Evolutionary conservation across 176 grass and related monocot genomes (phyloP).

Genomic region (Musa troglodytarum): DNA sequence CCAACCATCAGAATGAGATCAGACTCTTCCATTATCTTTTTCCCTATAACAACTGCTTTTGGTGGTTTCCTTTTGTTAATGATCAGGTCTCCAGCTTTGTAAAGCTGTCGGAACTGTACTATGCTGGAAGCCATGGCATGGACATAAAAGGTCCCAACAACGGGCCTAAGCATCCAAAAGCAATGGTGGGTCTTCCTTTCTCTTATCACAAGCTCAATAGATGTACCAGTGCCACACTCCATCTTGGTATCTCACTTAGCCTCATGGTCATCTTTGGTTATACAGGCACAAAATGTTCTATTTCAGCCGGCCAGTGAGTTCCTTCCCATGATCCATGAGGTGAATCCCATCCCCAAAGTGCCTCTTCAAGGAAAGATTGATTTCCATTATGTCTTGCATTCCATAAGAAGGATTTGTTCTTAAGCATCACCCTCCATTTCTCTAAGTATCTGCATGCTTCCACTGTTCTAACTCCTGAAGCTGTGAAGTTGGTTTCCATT

Average conservation of each 20-base stretch:
- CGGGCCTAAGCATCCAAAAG: conserved; percentile 20
- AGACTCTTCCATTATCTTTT: neutral
- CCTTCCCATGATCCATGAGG: conserved; percentile 61
- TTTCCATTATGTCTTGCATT: too few species aligned
- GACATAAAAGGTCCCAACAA: conserved; percentile 61
- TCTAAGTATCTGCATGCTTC: too few species aligned
- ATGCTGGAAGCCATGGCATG: conserved; percentile 84
- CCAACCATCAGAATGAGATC: neutral
- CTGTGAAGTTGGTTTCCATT: too few species aligned
- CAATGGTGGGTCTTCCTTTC: conserved; percentile 21
- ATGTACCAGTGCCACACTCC: too few species aligned
- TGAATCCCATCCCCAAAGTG: neutral
- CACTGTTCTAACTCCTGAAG: too few species aligned
- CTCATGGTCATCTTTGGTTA: neutral
- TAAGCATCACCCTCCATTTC: too few species aligned
- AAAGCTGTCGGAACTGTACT: conserved; percentile 47
- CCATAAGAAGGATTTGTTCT: too few species aligned
- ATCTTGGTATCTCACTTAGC: too few species aligned
- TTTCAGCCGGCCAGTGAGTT: conserved; percentile 69
- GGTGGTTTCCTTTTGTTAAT: neutral
- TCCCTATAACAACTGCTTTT: neutral
- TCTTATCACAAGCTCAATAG: too few species aligned
- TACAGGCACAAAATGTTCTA: conserved; percentile 31
- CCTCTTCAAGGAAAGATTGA: too few species aligned
- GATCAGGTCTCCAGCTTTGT: conserved; percentile 58